Evolutionary conservation across 2,329 filamentous ascomycete genomes (phyloP).

Genomic region (Boeremia lycopersici): DNA sequence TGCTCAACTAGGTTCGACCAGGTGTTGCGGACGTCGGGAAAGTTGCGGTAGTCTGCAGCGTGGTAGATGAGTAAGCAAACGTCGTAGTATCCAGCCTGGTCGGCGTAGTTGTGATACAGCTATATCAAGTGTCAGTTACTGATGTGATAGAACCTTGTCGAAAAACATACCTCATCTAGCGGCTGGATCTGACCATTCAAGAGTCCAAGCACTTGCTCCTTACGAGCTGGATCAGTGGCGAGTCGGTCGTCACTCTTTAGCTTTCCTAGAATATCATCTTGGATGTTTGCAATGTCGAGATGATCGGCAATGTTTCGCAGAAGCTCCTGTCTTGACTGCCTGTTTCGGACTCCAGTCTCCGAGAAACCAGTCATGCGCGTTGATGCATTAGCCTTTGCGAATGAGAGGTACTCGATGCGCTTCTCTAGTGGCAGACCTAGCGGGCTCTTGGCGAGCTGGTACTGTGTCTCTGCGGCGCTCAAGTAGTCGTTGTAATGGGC

Average conservation of each 20-base stretch:
- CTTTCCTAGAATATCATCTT: conserved; percentile 85
- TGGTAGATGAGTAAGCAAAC: conserved; percentile 92
- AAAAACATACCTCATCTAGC: conserved; percentile 71
- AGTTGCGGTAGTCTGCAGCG: conserved; percentile 86
- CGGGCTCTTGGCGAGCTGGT: conserved; percentile 79
- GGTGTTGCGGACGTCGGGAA: conserved; percentile 79
- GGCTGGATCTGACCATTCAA: conserved; percentile 80
- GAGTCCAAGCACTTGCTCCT: conserved; percentile 66
- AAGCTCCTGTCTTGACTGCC: conserved; percentile 82
- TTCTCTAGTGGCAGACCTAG: conserved; percentile 81
- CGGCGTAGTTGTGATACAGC: conserved; percentile 93
- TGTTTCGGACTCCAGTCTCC: conserved; percentile 51
- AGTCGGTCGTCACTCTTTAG: conserved; percentile 76
- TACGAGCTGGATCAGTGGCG: conserved; percentile 59
- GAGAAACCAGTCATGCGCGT: conserved; percentile 78
- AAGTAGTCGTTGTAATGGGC: conserved; percentile 83
- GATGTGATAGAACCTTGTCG: conserved; percentile 7
- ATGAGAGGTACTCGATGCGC: conserved; percentile 86
- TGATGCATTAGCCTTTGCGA: conserved; percentile 90
- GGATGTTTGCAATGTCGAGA: conserved; percentile 91
- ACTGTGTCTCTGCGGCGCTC: conserved; percentile 85
- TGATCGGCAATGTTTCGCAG: conserved; percentile 84
- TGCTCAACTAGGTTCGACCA: conserved; percentile 83
- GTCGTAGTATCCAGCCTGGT: conserved; percentile 91
- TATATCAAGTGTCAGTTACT: conserved; percentile 45